A percentile compares a stretch with the other conserved stretches of the same genome.
phyloP scores from a whole-genome alignment of 2,329 filamentous ascomycete genomes.

The Xenoacremonium recifei region DNA sequence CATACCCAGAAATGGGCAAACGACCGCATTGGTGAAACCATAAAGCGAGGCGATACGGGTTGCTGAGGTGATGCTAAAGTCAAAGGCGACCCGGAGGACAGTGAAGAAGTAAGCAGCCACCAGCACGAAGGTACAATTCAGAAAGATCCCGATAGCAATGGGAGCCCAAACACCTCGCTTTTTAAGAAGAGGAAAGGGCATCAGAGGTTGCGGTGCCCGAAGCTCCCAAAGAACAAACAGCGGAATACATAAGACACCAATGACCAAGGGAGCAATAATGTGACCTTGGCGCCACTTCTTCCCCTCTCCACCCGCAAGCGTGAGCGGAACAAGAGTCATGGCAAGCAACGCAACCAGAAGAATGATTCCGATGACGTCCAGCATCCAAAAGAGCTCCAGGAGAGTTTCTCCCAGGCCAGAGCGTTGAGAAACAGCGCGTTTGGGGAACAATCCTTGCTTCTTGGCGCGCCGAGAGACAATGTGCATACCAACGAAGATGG shows the following conservation, averaged over 20 bases:
- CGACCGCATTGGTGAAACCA: neutral
- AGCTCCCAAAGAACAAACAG: neutral
- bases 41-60: neutral
- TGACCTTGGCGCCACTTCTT: neutral
- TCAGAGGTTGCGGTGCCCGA: neutral
- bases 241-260: neutral
- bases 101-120: too few species aligned
- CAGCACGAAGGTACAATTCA: too few species aligned
- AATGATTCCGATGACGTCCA: neutral
- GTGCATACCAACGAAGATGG: too few species aligned
- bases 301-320: neutral
- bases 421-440: too few species aligned
- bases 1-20: neutral
- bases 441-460: too few species aligned
- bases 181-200: neutral
- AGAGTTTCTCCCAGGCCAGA: too few species aligned
- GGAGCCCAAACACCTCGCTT: neutral
- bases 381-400: too few species aligned
- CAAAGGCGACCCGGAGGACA: neutral
- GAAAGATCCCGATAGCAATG: too few species aligned
- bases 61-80: neutral
- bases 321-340: neutral
- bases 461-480: too few species aligned
- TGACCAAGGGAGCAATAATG: neutral
- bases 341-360: neutral